Base-by-base conservation (phyloP, 177 flowering plant species). In the Telopea speciosissima region DNA sequence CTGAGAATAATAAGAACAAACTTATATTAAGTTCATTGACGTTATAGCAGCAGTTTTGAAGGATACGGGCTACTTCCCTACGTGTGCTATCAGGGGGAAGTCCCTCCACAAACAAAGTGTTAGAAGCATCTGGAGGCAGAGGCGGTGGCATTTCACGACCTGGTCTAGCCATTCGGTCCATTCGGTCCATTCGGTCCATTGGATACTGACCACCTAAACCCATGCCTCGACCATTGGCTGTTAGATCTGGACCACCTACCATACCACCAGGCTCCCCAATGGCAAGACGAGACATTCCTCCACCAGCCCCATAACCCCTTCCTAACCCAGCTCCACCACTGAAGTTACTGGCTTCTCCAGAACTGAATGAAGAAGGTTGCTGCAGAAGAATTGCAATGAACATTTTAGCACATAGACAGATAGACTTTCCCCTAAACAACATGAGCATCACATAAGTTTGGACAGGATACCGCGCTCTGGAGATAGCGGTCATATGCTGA, bases 1-100 rank as follows among this genome's bases (percentile, higher is more conserved):
- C 54, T 49, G 54, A 49, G 19, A 49, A 16, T 5, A 36, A 36
- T 5, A 36, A 36, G 40, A 36, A 36, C 33, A 5, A 36, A 36
- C 0, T 36, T 36, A 5, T 49, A 12, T 49, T 49, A 49, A 49
- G 13, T 49, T 16, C 54, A 49, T 49, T 25, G 68, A 49, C n/a
- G 31, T 24, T 44, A 17, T 9, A 36, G 23, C 21, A 61, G 24
- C 22, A 36, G n/a, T 8, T 67, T 70, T 65, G 17, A 63, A 85
- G 90, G 93, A 89, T 89, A 87, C 91, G 91, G 76, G 90, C 85
- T 68, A 89, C 90, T 80, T 89, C 90, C 40, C 93, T 83, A 74
- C 63, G 72, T 40, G 88, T 80, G 75, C 85, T 64, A 74, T 89
- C 81, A 52, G 86, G 68, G 62, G 91, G 88, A 70, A 87, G 84